phyloP scores from a whole-genome alignment of 805 yeast genomes.

The Zygoascus bituminiphila region DNA sequence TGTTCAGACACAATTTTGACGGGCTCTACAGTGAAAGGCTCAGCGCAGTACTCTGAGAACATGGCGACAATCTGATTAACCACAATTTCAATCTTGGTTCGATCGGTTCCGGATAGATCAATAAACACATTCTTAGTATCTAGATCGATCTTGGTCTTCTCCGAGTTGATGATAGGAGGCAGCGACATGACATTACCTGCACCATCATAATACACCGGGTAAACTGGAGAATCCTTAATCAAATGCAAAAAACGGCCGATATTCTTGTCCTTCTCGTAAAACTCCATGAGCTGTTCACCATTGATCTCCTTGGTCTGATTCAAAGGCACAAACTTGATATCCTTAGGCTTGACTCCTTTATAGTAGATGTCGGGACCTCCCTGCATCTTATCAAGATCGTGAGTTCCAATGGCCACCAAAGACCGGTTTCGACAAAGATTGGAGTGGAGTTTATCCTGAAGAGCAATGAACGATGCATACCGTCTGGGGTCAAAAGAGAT shows the following conservation, averaged over 20 bases:
- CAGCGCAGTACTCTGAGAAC: conserved; percentile 82
- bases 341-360: conserved; percentile 73
- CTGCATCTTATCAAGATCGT: conserved; percentile 72
- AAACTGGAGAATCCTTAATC: conserved; percentile 79
- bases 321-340: conserved; percentile 47
- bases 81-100: conserved; percentile 88
- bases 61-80: conserved; percentile 88
- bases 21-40: conserved; percentile 83
- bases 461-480: conserved; percentile 88
- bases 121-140: conserved; percentile 83
- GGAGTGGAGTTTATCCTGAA: conserved; percentile 93
- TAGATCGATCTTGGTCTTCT: conserved; percentile 78
- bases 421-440: conserved; percentile 96
- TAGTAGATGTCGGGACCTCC: conserved; percentile 57
- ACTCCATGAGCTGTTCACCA: conserved; percentile 76
- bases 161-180: conserved; percentile 96
- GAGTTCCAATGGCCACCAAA: conserved; percentile 97
- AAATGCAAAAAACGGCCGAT: conserved; percentile 83
- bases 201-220: conserved; percentile 81
- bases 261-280: conserved; percentile 85
- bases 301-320: conserved; percentile 43
- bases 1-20: conserved; percentile 77
- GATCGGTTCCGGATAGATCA: conserved; percentile 93
- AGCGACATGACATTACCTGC: conserved; percentile 73
- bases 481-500: conserved; percentile 73